These are phyloP conservation scores for Ophidiomyces ophidiicola DNA, from an alignment of 2,329 filamentous ascomycete species.

Conservation along the genomic window DNA sequence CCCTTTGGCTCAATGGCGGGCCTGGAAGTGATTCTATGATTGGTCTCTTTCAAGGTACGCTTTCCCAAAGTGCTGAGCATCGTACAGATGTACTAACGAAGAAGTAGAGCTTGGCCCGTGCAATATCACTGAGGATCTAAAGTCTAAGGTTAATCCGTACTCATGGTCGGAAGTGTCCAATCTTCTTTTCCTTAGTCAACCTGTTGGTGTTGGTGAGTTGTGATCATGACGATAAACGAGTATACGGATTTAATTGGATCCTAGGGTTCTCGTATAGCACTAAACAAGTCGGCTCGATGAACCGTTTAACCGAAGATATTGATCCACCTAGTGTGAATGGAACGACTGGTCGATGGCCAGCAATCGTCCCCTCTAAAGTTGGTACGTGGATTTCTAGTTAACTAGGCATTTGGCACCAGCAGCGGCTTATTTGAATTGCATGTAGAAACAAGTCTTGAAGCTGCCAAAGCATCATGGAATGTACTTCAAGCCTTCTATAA, in stretches of 20 bases:
- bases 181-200: slow-evolving; percentile 51
- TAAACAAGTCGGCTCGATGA: slow-evolving; percentile 31
- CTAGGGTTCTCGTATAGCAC: slow-evolving; percentile 27
- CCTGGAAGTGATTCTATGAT: slow-evolving; percentile 49
- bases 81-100: slow-evolving; percentile 13
- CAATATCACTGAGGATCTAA: slow-evolving; percentile 33
- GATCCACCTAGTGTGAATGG: slow-evolving; percentile 34
- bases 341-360: slow-evolving; percentile 38
- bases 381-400: slow-evolving; percentile 18
- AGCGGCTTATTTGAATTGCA: not conserved
- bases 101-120: slow-evolving; percentile 32
- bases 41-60: slow-evolving; percentile 32
- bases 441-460: slow-evolving; percentile 43
- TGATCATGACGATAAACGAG: not conserved
- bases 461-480: slow-evolving; percentile 45
- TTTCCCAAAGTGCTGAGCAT: slow-evolving; percentile 18
- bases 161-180: slow-evolving; percentile 50
- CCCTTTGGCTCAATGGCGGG: slow-evolving; percentile 52
- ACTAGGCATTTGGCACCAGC: not conserved
- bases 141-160: slow-evolving; percentile 44
- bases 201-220: slow-evolving; percentile 41
- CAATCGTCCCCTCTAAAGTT: slow-evolving; percentile 39
- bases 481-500: slow-evolving; percentile 44
- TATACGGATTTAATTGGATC: slow-evolving; percentile 5
- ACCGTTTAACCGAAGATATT: slow-evolving; percentile 35